A percentile compares a stretch with the other conserved stretches of the same genome.
Evolutionary conservation across 2,329 filamentous ascomycete genomes (phyloP).

Genomic region (Phaeophleospora eucalypticola): DNA sequence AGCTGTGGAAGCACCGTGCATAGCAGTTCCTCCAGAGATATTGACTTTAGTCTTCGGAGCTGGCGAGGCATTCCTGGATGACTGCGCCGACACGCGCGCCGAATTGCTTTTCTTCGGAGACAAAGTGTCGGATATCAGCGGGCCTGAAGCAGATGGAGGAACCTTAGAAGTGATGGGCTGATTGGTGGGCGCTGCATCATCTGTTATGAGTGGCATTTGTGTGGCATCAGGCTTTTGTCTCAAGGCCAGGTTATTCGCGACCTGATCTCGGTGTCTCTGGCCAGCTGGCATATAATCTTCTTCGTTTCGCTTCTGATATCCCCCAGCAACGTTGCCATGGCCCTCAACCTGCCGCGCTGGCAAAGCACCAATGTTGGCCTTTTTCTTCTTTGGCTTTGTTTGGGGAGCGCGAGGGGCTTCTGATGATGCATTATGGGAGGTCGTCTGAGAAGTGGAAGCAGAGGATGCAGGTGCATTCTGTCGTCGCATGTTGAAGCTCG

Average conservation of each 20-base stretch:
- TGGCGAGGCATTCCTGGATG: slow-evolving; percentile 48
- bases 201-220: slow-evolving; percentile 41
- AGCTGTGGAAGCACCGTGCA: slow-evolving; percentile 74
- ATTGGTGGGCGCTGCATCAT: slow-evolving; percentile 43
- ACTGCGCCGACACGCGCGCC: slow-evolving; percentile 31
- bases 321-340: slow-evolving; percentile 61
- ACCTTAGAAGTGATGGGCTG: slow-evolving; percentile 45
- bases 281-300: slow-evolving; percentile 67
- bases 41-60: slow-evolving; percentile 60
- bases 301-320: slow-evolving; percentile 71
- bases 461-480: slow-evolving; percentile 29
- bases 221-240: slow-evolving; percentile 46
- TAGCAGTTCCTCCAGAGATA: slow-evolving; percentile 71
- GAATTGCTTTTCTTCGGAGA: slow-evolving; percentile 46
- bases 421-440: slow-evolving; percentile 6
- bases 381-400: slow-evolving; percentile 39
- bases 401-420: slow-evolving; percentile 21
- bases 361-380: slow-evolving; percentile 33
- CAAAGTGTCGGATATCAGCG: slow-evolving; percentile 71
- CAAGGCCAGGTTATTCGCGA: slow-evolving; percentile 45
- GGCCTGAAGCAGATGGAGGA: slow-evolving; percentile 68
- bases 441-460: slow-evolving; percentile 1
- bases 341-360: slow-evolving; percentile 50
- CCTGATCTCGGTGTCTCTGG: slow-evolving; percentile 34
- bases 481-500: slow-evolving; percentile 67